Conservation (phyloP, 2,329 filamentous ascomycete genomes). For the Trichoderma aggressivum region DNA sequence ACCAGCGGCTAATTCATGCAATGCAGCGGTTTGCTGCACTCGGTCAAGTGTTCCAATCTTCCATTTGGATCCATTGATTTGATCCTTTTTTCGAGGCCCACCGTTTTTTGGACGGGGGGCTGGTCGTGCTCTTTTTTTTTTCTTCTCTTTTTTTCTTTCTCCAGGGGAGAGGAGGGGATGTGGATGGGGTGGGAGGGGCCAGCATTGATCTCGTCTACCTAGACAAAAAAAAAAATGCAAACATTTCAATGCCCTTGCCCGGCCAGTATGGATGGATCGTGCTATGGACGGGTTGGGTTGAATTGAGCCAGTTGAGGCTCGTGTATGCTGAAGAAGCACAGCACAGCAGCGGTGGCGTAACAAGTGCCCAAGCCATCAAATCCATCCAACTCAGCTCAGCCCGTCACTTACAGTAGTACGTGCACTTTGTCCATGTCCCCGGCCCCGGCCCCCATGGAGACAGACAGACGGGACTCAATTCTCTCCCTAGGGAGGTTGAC, state of each 20-base stretch:
- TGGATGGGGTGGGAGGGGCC: neutral
- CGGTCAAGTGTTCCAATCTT: neutral
- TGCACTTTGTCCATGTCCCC: neutral
- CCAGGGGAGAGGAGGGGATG: neutral
- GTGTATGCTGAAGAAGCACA: no score
- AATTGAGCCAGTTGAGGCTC: no score
- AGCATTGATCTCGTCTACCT: neutral
- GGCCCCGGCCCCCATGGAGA: neutral
- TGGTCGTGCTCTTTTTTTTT: no score
- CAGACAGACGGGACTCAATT: neutral
- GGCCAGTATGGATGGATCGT: no score
- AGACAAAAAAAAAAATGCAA: neutral
- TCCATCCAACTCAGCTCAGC: neutral
- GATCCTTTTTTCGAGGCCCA: neutral
- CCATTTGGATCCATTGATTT: neutral
- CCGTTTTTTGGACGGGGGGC: neutral
- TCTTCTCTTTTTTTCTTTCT: neutral
- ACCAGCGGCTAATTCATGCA: conserved; percentile 13
- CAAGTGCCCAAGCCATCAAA: neutral
- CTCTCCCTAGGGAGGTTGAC: neutral
- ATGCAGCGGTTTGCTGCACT: neutral
- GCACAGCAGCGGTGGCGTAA: neutral
- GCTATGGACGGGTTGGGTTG: no score
- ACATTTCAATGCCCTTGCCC: neutral
- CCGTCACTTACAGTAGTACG: neutral